phyloP scores from a whole-genome alignment of 257 asterid species.

The Solanum sitiens region DNA sequence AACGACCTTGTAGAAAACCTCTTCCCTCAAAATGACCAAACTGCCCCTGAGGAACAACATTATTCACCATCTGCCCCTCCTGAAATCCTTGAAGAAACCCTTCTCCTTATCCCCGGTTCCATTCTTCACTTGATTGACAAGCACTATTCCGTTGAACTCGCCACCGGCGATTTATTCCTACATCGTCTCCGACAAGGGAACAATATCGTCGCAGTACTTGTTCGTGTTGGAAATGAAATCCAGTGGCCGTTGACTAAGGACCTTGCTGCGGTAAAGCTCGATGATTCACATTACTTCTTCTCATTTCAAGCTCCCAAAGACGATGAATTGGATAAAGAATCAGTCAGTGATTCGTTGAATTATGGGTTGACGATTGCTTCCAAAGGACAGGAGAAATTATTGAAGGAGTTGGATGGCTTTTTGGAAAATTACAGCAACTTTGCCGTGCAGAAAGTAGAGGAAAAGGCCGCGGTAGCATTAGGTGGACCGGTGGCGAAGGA shows the following conservation, averaged over 20 bases:
- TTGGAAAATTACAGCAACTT: constrained; percentile 51
- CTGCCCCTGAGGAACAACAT: background rate
- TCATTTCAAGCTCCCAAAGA: constrained; percentile 46
- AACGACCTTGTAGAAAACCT: constrained; percentile 14
- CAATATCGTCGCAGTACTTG: constrained; percentile 54
- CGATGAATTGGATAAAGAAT: background rate
- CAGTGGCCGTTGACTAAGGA: constrained; percentile 91
- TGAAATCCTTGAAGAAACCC: constrained; percentile 30
- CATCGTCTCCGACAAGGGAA: constrained; percentile 47
- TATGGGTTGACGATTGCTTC: constrained; percentile 73
- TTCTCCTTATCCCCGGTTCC: constrained; percentile 62
- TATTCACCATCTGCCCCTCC: constrained; percentile 64
- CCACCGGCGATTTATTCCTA: constrained; percentile 62
- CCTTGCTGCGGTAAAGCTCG: constrained; percentile 78
- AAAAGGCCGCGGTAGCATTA: constrained; percentile 26
- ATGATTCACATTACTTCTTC: constrained; percentile 75
- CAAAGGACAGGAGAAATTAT: constrained; percentile 49
- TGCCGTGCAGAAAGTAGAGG: constrained; percentile 59
- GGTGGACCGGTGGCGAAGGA: constrained; percentile 43
- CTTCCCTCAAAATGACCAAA: constrained; percentile 23
- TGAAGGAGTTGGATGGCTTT: constrained; percentile 50
- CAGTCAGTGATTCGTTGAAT: constrained; percentile 27
- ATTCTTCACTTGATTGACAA: constrained; percentile 78
- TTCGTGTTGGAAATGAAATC: constrained; percentile 50
- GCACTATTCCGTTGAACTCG: constrained; percentile 86